Conservation (phyloP, 805 yeast genomes). For the Saccharomycopsis selenospora region DNA sequence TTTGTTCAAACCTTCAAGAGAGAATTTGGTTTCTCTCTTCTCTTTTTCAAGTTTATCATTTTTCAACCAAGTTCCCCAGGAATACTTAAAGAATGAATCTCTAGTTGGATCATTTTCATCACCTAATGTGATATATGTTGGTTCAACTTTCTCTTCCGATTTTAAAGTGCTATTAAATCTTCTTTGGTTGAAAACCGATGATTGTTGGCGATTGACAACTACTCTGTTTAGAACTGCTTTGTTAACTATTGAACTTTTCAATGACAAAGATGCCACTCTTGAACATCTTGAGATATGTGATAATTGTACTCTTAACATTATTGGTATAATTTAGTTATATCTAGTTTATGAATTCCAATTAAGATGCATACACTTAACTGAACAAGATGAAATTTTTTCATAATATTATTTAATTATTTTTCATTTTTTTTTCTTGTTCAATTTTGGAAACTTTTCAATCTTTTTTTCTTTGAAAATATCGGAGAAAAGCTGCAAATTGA, state of each 20-base stretch:
- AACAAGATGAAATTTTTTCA: no score
- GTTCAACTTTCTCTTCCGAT: slow-evolving; percentile 31
- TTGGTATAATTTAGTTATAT: no score
- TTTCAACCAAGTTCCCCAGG: slow-evolving; percentile 94
- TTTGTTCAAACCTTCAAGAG: slow-evolving; percentile 65
- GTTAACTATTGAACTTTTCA: background rate
- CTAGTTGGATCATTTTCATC: slow-evolving; percentile 63
- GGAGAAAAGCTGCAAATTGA: no score
- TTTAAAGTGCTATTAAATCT: slow-evolving; percentile 15
- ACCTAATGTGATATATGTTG: slow-evolving; percentile 41
- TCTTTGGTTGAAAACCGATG: background rate
- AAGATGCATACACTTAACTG: no score
- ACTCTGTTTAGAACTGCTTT: background rate
- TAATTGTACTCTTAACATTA: background rate
- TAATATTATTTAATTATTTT: no score
- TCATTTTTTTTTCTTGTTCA: no score
- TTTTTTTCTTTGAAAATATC: no score
- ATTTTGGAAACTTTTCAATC: no score
- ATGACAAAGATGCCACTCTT: background rate
- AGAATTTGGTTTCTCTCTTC: slow-evolving; percentile 72
- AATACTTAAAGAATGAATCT: slow-evolving; percentile 70
- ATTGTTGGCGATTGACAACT: background rate
- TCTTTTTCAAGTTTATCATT: slow-evolving; percentile 70
- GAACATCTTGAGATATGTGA: background rate
- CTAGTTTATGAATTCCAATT: no score